phyloP scores from a whole-genome alignment of 495 filamentous ascomycete genomes.

The Penicillium dipodomyicola region DNA sequence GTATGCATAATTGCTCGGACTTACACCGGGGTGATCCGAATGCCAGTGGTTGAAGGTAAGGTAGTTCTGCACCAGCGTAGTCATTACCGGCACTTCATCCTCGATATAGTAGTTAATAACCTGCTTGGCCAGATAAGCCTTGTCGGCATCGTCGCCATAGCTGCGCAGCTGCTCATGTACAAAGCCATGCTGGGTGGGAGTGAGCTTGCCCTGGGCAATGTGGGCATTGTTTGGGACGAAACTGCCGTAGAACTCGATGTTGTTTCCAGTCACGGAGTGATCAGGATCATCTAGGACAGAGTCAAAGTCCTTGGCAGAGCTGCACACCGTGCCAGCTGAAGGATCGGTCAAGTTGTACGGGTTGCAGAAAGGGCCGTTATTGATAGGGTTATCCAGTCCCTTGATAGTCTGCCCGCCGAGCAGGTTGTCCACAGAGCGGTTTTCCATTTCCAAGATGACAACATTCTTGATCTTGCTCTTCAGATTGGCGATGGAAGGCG shows the following conservation, averaged over 20 bases:
- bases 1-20: slow-evolving; percentile 6
- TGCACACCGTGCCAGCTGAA: slow-evolving; percentile 38
- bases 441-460: slow-evolving; percentile 46
- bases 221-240: slow-evolving; percentile 40
- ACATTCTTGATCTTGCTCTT: slow-evolving; percentile 49
- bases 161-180: slow-evolving; percentile 46
- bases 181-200: slow-evolving; percentile 43
- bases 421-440: slow-evolving; percentile 48
- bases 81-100: slow-evolving; percentile 48
- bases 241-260: slow-evolving; percentile 50
- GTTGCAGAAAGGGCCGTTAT: slow-evolving; percentile 46
- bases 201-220: slow-evolving; percentile 36
- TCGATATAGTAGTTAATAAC: slow-evolving; percentile 53
- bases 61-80: slow-evolving; percentile 49
- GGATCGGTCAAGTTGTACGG: slow-evolving; percentile 42
- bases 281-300: slow-evolving; percentile 49
- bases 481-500: slow-evolving; percentile 30
- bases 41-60: slow-evolving; percentile 54
- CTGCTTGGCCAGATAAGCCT: slow-evolving; percentile 39
- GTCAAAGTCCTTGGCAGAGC: slow-evolving; percentile 42
- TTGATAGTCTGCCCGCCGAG: slow-evolving; percentile 40
- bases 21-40: slow-evolving; percentile 47
- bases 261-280: slow-evolving; percentile 50
- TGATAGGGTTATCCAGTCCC: slow-evolving; percentile 44
- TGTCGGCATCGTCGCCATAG: slow-evolving; percentile 33